Conservation (phyloP, 306 rosid species). For the Nissolia schottii region DNA sequence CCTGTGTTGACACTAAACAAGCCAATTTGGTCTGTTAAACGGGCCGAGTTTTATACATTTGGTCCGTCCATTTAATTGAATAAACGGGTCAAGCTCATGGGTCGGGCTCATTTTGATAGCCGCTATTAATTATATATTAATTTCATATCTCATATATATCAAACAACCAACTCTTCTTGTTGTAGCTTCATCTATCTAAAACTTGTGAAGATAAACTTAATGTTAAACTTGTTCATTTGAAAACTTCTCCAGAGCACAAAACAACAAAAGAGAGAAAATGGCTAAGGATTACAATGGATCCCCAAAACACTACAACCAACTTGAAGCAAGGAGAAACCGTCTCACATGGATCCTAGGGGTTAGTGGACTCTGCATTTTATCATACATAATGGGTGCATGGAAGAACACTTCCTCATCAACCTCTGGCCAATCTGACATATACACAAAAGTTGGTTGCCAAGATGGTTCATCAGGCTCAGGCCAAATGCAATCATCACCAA, state of each 20-base stretch:
- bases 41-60: too few relatives aligned
- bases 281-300: constrained; percentile 81
- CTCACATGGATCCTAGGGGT: constrained; percentile 74
- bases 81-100: too few relatives aligned
- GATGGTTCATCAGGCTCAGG: constrained; percentile 18
- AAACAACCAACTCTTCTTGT: neutral
- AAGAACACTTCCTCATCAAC: constrained; percentile 43
- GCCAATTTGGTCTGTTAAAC: too few relatives aligned
- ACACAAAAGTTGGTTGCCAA: constrained; percentile 48
- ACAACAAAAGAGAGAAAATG: constrained; percentile 41
- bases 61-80: too few relatives aligned
- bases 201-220: constrained; percentile 12
- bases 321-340: constrained; percentile 65
- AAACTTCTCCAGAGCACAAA: constrained; percentile 15
- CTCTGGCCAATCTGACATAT: constrained; percentile 42
- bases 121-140: too few relatives aligned
- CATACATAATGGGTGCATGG: constrained; percentile 79
- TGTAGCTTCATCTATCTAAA: neutral
- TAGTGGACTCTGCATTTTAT: constrained; percentile 68
- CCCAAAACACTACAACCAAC: constrained; percentile 66
- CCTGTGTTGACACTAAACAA: too few relatives aligned
- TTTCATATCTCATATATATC: neutral
- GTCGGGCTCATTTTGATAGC: too few relatives aligned
- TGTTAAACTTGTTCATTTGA: neutral
- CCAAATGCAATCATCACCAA: neutral